Evolutionary conservation across 2,329 filamentous ascomycete genomes (phyloP), one percentile per base, ranked within the genome.

Genomic region (Exophiala lecanii-corni): DNA sequence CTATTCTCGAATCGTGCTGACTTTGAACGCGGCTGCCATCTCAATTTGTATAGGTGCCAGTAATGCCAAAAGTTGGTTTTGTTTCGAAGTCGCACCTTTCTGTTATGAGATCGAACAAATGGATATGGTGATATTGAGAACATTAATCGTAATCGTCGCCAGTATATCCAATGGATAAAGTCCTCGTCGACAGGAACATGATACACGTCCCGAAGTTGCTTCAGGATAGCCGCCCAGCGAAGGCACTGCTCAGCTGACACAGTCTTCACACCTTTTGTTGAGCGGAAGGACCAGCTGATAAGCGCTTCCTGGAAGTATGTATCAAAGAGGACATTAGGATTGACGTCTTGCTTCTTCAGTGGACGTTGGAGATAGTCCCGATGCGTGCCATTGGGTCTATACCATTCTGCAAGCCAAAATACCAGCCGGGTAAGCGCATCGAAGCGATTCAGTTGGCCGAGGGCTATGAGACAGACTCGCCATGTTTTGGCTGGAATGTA

Each of bases 391-490:
- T 36, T 46, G 4, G 33, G 16, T 15, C 18, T 36, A 36, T 49
- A 49, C 30, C 36, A 44, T 36, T 54, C 48, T 16, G 51, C 46
- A n/a, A 54, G 36, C 51, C 51, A 54, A 33, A 45, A 47, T 9
- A 42, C 17, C 13, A 54, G 39, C 15, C 23, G 28, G 17, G 45
- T 41, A 12, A 54, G 18, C 17, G 46, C 45, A 34, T 38, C 34
- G 10, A 50, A 19, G 17, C 45, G 45, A 16, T 49, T 43, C 19
- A 40, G 16, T 19, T 41, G 38, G 3, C 79, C 81, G 34, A 77
- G 70, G 19, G 79, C 71, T 34, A 75, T 75, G 31, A 84, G 56
- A 7, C 81, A 64, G 55, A 82, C 78, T 35, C 64, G 60, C 81
- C 80, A 84, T 12, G 65, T 55, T 18, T 50, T 60, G 2, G 66